Conservation (phyloP, 2,329 filamentous ascomycete species). For the Scytalidium sp. region DNA sequence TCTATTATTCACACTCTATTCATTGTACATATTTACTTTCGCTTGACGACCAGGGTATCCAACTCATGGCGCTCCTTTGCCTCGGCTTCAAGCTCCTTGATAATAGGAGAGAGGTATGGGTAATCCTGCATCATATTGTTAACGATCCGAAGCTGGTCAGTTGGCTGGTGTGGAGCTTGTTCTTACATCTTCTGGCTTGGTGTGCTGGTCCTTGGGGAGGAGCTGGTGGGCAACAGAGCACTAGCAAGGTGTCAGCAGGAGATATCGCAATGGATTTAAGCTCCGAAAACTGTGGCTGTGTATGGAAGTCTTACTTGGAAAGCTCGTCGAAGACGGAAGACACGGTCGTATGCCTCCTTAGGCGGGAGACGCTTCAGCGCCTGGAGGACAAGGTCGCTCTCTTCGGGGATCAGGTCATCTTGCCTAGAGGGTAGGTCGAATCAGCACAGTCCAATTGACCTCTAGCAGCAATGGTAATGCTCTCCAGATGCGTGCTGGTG, state of each 20-base stretch:
- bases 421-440: constrained; percentile 53
- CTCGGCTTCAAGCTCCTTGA: constrained; percentile 67
- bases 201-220: constrained; percentile 62
- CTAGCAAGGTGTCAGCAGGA: constrained; percentile 22
- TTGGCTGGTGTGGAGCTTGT: constrained; percentile 15
- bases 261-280: not conserved
- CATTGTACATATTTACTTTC: constrained; percentile 21
- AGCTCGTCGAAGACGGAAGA: constrained; percentile 94
- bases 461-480: not conserved
- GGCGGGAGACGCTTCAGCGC: constrained; percentile 87
- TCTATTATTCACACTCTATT: constrained; percentile 8
- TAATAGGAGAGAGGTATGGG: constrained; percentile 64
- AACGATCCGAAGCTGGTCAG: constrained; percentile 3
- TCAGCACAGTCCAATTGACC: constrained; percentile 12
- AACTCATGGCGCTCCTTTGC: constrained; percentile 64
- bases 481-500: constrained; percentile 7
- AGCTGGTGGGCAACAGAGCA: constrained; percentile 62
- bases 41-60: constrained; percentile 60
- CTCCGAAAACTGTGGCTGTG: not conserved
- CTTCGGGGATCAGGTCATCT: constrained; percentile 94
- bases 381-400: constrained; percentile 80
- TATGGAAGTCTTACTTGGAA: constrained; percentile 72
- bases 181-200: constrained; percentile 62
- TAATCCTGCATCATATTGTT: constrained; percentile 49
- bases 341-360: constrained; percentile 92